Evolutionary conservation across 202 grass and related monocot species (phyloP).

Genomic region (Carex sylvatica): DNA sequence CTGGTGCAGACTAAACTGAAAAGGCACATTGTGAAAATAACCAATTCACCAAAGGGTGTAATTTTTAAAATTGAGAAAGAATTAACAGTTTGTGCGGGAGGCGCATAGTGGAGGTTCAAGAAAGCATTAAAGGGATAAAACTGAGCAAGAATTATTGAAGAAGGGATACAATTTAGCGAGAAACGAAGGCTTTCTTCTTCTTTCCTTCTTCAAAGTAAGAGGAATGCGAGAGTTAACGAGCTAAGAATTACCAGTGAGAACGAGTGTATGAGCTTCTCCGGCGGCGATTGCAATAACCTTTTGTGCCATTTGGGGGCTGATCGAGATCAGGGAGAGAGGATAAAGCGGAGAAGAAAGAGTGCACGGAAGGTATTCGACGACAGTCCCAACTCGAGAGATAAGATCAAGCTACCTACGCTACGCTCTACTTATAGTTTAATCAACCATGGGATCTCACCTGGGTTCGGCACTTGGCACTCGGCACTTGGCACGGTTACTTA

Average conservation of each 20-base stretch:
- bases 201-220: background rate
- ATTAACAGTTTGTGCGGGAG: background rate
- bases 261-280: conserved; percentile 94
- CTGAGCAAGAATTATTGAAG: background rate
- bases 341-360: conserved; percentile 4
- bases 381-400: background rate
- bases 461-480: background rate
- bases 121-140: background rate
- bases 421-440: background rate
- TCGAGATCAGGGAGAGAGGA: background rate
- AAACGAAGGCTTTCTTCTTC: background rate
- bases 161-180: background rate
- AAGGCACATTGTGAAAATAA: background rate
- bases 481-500: background rate
- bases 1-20: background rate
- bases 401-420: background rate
- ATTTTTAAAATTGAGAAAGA: conserved; percentile 6
- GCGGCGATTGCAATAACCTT: conserved; percentile 70
- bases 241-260: conserved; percentile 51
- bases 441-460: background rate
- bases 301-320: conserved; percentile 47
- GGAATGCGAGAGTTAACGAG: background rate
- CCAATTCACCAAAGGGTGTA: background rate
- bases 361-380: conserved; percentile 25
- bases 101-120: background rate